Evolutionary conservation across 208 protist genomes (phyloP), one percentile per base, ranked within the genome.

Genomic region (Acanthamoeba triangularis): DNA sequence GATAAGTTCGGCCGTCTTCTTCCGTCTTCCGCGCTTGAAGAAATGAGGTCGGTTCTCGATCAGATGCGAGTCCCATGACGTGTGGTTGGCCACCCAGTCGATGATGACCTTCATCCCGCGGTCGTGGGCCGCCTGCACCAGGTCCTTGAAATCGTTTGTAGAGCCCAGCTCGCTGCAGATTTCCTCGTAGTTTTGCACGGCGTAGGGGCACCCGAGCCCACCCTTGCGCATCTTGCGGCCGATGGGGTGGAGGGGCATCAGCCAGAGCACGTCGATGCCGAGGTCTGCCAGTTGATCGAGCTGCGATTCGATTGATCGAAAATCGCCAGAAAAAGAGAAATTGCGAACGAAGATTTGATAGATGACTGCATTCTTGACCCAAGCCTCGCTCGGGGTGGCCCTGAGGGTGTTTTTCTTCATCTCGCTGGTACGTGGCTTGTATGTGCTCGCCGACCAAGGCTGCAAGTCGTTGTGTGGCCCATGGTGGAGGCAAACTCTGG

Each of bases 11-110:
- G 37, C 37, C 69, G 37, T 7, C 37, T 44, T 78, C 69, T 78
- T 78, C 30, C 37, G 8, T n/a, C 37, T 78, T 8, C 37, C 69
- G 7, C 30, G 23, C 69, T 78, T 78, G 69, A 78, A 78, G 69
- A 47, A 44, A n/a, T 78, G 69, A 10, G 69, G 69, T 10, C 30
- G 69, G 37, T 78, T 35, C 10, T 44, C 13, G 23, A 78, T 30
- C 7, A 78, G 69, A 14, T 78, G 69, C 6, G 69, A 78, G 30
- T 78, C 69, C 69, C 69, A 78, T 30, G 69, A 78, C 5, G 69
- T 78, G 69, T 78, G 69, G 37, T 78, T 78, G 23, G 69, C 69
- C 69, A 78, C 69, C 69, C 69, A 78, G 69, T 78, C 69, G 33
- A 78, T 7, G 69, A 78, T 78, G 33, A 78, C 30, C 30, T 44